Conservation (phyloP, 1,139 yeast species). For the Scheffersomyces titani region DNA sequence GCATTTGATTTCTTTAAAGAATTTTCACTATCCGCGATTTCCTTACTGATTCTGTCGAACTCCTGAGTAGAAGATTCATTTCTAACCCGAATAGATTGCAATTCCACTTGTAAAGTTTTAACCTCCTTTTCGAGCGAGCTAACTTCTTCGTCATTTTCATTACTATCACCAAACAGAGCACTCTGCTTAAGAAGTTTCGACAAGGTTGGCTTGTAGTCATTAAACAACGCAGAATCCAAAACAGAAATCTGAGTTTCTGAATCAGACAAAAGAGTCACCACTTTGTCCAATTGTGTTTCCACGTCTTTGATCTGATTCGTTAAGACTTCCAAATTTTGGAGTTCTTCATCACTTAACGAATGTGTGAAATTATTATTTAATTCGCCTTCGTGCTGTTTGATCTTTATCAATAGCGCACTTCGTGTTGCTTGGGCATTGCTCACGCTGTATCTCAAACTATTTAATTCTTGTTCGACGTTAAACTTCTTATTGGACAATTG, state of each 20-base stretch:
- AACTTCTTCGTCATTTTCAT: slow-evolving; percentile 41
- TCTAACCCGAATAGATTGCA: slow-evolving; percentile 24
- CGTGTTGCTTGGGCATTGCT: slow-evolving; percentile 25
- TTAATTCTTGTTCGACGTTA: slow-evolving; percentile 44
- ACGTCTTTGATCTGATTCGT: slow-evolving; percentile 37
- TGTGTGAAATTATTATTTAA: slow-evolving; percentile 54
- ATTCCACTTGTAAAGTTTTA: slow-evolving; percentile 20
- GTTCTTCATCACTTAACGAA: slow-evolving; percentile 46
- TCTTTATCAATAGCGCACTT: slow-evolving; percentile 27
- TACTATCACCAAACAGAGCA: slow-evolving; percentile 25
- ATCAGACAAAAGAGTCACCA: slow-evolving; percentile 46
- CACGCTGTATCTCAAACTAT: slow-evolving; percentile 21
- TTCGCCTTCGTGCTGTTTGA: slow-evolving; percentile 52
- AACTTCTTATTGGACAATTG: slow-evolving; percentile 41
- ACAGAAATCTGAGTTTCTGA: slow-evolving; percentile 54
- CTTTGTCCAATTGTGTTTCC: slow-evolving; percentile 43
- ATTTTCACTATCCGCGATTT: slow-evolving; percentile 40
- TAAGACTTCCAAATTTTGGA: slow-evolving; percentile 37
- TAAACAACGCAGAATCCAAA: slow-evolving; percentile 58
- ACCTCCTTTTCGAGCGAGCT: slow-evolving; percentile 35
- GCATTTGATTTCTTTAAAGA: slow-evolving; percentile 53
- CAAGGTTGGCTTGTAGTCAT: slow-evolving; percentile 41
- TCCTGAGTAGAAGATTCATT: slow-evolving; percentile 18
- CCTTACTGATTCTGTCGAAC: slow-evolving; percentile 26
- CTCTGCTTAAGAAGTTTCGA: slow-evolving; percentile 38